phyloP scores from a whole-genome alignment of 2,329 filamentous ascomycete species.

The Cladosporium sp. region DNA sequence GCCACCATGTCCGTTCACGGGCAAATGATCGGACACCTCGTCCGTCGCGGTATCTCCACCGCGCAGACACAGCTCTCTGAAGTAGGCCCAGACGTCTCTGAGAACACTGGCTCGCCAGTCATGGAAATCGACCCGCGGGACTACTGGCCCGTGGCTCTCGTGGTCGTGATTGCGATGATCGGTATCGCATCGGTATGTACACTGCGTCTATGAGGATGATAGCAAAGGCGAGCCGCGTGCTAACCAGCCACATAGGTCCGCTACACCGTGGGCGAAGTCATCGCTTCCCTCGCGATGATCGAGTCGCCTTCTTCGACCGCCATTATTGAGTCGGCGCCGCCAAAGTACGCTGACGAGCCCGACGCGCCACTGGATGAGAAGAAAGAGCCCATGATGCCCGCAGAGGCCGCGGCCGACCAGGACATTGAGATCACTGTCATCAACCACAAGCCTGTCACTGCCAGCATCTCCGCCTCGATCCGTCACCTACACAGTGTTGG shows the following conservation, averaged over 20 bases:
- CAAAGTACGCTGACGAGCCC: conserved; percentile 45
- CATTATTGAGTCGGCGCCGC: conserved; percentile 41
- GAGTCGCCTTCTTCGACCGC: conserved; percentile 55
- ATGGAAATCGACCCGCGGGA: conserved; percentile 25
- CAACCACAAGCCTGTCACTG: conserved; percentile 57
- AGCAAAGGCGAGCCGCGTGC: not conserved
- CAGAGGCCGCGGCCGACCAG: conserved; percentile 16
- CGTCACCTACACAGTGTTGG: conserved; percentile 52
- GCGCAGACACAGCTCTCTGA: conserved; percentile 26
- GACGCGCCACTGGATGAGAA: conserved; percentile 43
- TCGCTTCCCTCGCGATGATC: conserved; percentile 60
- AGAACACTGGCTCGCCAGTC: conserved; percentile 12
- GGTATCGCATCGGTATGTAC: conserved; percentile 37
- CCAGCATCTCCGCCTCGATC: conserved; percentile 55
- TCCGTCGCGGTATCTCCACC: conserved; percentile 28
- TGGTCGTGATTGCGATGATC: conserved; percentile 39
- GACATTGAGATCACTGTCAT: conserved; percentile 43
- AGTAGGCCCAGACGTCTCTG: conserved; percentile 17
- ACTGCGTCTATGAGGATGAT: not conserved
- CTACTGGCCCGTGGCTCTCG: conserved; percentile 30
- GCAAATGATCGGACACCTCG: conserved; percentile 28
- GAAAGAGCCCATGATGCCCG: conserved; percentile 28
- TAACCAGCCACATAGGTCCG: conserved; percentile 23
- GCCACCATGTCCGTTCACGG: conserved; percentile 40
- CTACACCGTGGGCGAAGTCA: conserved; percentile 58